These are phyloP conservation scores for Paramyrothecium sp. DNA, from an alignment of 2,329 filamentous ascomycete genomes.

Conservation along the genomic window DNA sequence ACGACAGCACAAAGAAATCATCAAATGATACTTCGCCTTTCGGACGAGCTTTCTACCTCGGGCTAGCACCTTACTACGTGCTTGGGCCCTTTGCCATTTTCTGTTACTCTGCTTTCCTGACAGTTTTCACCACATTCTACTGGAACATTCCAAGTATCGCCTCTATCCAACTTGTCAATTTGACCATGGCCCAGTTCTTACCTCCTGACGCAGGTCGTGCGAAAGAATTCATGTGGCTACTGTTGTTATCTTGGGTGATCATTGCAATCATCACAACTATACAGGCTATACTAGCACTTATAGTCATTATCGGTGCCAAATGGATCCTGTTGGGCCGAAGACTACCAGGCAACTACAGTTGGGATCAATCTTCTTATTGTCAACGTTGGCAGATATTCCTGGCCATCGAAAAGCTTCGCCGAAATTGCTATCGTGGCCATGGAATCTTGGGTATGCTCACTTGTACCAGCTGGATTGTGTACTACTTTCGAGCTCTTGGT, in stretches of 20 bases:
- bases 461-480: conserved; percentile 48
- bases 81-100: conserved; percentile 46
- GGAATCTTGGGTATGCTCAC: conserved; percentile 53
- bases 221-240: conserved; percentile 9
- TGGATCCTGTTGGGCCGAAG: conserved; percentile 52
- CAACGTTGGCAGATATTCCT: conserved; percentile 58
- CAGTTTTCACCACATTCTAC: conserved; percentile 44
- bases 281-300: conserved; percentile 41
- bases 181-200: conserved; percentile 22
- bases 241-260: conserved; percentile 34
- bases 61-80: conserved; percentile 48
- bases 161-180: conserved; percentile 43
- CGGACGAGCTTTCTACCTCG: conserved; percentile 54
- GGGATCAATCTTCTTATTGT: conserved; percentile 56
- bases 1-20: conserved; percentile 3
- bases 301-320: conserved; percentile 44
- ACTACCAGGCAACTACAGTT: conserved; percentile 52
- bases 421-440: conserved; percentile 46
- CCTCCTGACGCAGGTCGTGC: conserved; percentile 8
- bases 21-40: conserved; percentile 41
- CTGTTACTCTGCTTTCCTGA: conserved; percentile 46
- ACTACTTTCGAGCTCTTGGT: conserved; percentile 54
- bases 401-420: conserved; percentile 47
- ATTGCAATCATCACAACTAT: conserved; percentile 40
- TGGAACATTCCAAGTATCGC: conserved; percentile 50